A percentile compares a stretch with the other conserved stretches of the same genome.
These are phyloP conservation scores for Alloteropsis semialata DNA, from an alignment of 176 grass and related monocot genomes.

Conservation along the genomic window DNA sequence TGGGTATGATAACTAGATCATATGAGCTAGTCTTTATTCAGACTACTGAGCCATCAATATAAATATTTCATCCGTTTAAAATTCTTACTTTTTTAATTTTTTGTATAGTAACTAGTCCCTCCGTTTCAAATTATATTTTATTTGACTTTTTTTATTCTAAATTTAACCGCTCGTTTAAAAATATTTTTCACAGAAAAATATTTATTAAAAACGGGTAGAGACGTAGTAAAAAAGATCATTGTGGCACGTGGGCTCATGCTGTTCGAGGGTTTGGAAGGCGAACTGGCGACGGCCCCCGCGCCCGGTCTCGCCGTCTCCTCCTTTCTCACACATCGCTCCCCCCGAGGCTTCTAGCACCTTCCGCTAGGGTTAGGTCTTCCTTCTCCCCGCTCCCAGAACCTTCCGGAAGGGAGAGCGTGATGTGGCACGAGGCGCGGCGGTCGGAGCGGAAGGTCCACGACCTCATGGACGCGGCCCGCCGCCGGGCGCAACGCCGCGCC, in stretches of 20 bases:
- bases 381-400: neutral
- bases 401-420: slow-evolving; percentile 24
- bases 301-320: neutral
- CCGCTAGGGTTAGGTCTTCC: slow-evolving; percentile 34
- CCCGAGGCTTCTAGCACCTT: neutral
- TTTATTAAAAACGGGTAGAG: too few relatives aligned
- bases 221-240: too few relatives aligned
- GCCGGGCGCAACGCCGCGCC: slow-evolving; percentile 81
- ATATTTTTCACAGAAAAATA: too few relatives aligned
- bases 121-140: too few relatives aligned
- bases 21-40: too few relatives aligned
- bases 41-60: too few relatives aligned
- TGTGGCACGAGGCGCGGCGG: slow-evolving; percentile 97
- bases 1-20: too few relatives aligned
- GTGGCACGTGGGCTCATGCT: neutral
- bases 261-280: neutral
- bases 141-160: too few relatives aligned
- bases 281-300: neutral
- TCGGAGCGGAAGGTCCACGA: slow-evolving; percentile 95
- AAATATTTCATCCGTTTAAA: too few relatives aligned
- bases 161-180: too few relatives aligned
- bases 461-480: slow-evolving; percentile 91
- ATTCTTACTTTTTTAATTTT: too few relatives aligned
- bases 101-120: too few relatives aligned
- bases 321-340: neutral